Evolutionary conservation across 2,329 filamentous ascomycete genomes (phyloP).

Genomic region (Aspergillus vadensis): DNA sequence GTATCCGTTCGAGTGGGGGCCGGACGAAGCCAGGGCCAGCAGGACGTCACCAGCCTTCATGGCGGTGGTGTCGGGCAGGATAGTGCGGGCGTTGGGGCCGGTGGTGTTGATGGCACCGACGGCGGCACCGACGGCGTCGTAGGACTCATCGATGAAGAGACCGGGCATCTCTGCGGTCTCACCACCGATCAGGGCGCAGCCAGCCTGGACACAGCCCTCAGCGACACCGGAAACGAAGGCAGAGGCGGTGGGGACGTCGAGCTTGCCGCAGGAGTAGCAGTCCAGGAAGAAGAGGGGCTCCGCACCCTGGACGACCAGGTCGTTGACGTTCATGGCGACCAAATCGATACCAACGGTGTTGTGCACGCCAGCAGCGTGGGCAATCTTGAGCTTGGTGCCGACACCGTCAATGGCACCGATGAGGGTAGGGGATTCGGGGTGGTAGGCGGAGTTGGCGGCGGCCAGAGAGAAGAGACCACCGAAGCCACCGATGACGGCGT

Average conservation of each 20-base stretch:
- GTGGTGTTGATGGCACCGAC: constrained; percentile 72
- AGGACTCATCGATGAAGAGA: constrained; percentile 84
- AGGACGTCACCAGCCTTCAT: constrained; percentile 86
- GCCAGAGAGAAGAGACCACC: constrained; percentile 82
- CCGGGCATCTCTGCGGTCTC: constrained; percentile 99
- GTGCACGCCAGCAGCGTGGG: constrained; percentile 85
- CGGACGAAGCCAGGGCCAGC: constrained; percentile 80
- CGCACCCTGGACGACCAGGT: constrained; percentile 92
- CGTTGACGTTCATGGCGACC: constrained; percentile 99
- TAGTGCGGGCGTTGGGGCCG: constrained; percentile 57
- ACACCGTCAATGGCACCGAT: constrained; percentile 97
- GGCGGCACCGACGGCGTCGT: constrained; percentile 89
- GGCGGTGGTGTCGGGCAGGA: constrained; percentile 72
- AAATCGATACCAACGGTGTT: constrained; percentile 95
- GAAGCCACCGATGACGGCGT: constrained; percentile 93
- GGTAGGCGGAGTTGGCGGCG: constrained; percentile 69
- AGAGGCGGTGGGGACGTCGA: constrained; percentile 75
- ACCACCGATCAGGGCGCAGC: constrained; percentile 90
- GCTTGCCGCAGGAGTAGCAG: constrained; percentile 91
- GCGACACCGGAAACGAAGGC: constrained; percentile 92
- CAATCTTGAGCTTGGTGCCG: constrained; percentile 95
- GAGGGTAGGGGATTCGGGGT: constrained; percentile 72
- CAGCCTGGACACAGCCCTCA: constrained; percentile 78
- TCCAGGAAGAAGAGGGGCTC: constrained; percentile 96
- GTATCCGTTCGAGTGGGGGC: constrained; percentile 95